Base-by-base conservation (phyloP, 805 yeast species). In the Lipomyces spencermartinsiae region DNA sequence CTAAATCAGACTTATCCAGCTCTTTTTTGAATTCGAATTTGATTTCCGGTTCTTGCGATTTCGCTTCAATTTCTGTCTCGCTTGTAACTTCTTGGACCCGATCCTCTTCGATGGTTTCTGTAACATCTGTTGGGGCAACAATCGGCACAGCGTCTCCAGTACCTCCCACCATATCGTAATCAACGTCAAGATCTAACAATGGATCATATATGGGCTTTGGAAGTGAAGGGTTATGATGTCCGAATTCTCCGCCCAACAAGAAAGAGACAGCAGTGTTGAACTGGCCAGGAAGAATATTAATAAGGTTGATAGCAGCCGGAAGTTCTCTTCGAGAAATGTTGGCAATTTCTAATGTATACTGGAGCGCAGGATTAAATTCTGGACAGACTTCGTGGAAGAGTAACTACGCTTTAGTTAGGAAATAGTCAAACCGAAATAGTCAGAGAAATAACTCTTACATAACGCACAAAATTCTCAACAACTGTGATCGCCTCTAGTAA, bases 371-470 rank as follows among this genome's bases (percentile, higher is more conserved):
- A 12, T 22, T 49, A 12, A 59, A 63, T 33, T 59, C 66, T 6
- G 66, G 63, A 35, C 63, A 59, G 12, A 63, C 63, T n/a, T 63
- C 59, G 58, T 63, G 66, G 34, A 59, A 29, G 8, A 63, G 25
- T 2, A 59, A n/a, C 66, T 63, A 59, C 8, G 10, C 5, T n/a
- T 6, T 43, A 19, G 49, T 43, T 43, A 43, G 22, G 22, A 14
- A 6, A 54, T 54, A 31, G 19, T 54, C 58, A 16, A 31, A 22
- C n/a, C 35, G 7, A 9, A 16, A 16, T 16, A 22, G n/a, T n/a
- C 16, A 4, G 25, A 22, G 34, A 37, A 14, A n/a, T 5, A n/a
- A n/a, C 22, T 7, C 56, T 37, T 46, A 62, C 65, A 49, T 57
- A 62, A 4, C 65, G 60, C 31, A 31, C 19, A 49, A 62, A 62